These are phyloP conservation scores for Fusarium sp. DNA, from an alignment of 2,329 filamentous ascomycete species.

Conservation along the genomic window DNA sequence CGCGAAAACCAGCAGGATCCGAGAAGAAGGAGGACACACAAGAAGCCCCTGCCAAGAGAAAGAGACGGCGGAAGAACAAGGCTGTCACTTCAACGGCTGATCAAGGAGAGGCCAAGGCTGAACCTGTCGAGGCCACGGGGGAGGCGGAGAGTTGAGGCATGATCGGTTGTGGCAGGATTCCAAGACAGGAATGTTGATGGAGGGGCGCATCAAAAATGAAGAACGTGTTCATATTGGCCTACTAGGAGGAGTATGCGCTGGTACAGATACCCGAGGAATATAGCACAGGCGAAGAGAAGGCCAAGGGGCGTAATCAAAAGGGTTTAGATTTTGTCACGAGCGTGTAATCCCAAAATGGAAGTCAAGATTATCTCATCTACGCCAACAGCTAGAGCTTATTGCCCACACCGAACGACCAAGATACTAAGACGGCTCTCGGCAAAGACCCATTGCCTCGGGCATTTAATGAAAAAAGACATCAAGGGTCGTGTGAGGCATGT, in stretches of 20 bases:
- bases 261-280: constrained; percentile 41
- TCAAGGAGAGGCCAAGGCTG: constrained; percentile 22
- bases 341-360: constrained; percentile 8
- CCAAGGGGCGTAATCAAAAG: constrained; percentile 17
- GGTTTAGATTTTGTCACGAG: constrained; percentile 15
- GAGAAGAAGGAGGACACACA: constrained; percentile 36
- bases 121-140: constrained; percentile 18
- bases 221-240: constrained; percentile 18
- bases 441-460: neutral
- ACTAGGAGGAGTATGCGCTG: constrained; percentile 23
- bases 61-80: constrained; percentile 50
- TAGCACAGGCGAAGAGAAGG: constrained; percentile 15
- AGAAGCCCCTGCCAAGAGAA: constrained; percentile 47
- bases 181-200: constrained; percentile 33
- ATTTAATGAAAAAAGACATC: neutral
- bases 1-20: constrained; percentile 52
- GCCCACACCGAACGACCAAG: constrained; percentile 10
- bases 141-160: constrained; percentile 36
- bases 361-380: neutral
- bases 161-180: constrained; percentile 10
- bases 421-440: neutral
- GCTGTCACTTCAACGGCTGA: constrained; percentile 25
- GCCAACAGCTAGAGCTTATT: neutral
- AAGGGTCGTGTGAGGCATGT: constrained; percentile 37
- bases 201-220: constrained; percentile 28